Evolutionary conservation across 441 rosid genomes (phyloP), one percentile per base, ranked within the genome.

Genomic region (Gossypium schwendimanii): DNA sequence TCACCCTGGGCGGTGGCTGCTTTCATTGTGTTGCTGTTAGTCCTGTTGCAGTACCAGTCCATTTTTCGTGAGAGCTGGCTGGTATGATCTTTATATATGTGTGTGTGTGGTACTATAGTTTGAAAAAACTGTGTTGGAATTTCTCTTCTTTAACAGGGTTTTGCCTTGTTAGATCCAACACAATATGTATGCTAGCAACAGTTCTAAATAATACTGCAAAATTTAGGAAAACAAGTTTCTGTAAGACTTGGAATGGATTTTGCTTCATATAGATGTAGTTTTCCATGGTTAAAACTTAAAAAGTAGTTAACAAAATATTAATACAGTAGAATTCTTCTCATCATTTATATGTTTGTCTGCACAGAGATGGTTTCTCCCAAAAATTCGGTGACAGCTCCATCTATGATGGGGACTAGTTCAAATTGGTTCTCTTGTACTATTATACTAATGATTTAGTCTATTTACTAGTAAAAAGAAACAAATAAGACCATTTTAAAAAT

Each of bases 1-100:
- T 89, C 95, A 5, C 97, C 98, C 5, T 94, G 97, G 98, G 90
- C 85, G 5, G 98, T 92, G 72, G 97, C 96, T 6, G 97, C 91
- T 66, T 33, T 92, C 26, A 92, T 92, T 52, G 87, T 91, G 66
- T 14, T 92, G 78, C 73, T 92, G 21, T 90, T 94, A 28, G 75
- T 94, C 39, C 70, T 94, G 86, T 74, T 88, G 73, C 89, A 86
- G 69, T 92, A 76, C 66, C 99, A 85, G 73, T 88, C 97, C 14
- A 61, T 77, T 65, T 89, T 91, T 74, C 90, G 85, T 62, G 98
- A 86, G 15, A 78, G 82, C 72, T 89, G 96, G 97, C 41, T 73
- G 36, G 70, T 73, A 52, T 73, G 63, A 72, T 15, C 21, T 12
- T 26, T 59, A 59, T 59, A 59, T 14, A 31, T 26, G 14, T n/a